These are phyloP conservation scores for Penicillium riverlandense DNA, from an alignment of 495 filamentous ascomycete species.

Conservation along the genomic window DNA sequence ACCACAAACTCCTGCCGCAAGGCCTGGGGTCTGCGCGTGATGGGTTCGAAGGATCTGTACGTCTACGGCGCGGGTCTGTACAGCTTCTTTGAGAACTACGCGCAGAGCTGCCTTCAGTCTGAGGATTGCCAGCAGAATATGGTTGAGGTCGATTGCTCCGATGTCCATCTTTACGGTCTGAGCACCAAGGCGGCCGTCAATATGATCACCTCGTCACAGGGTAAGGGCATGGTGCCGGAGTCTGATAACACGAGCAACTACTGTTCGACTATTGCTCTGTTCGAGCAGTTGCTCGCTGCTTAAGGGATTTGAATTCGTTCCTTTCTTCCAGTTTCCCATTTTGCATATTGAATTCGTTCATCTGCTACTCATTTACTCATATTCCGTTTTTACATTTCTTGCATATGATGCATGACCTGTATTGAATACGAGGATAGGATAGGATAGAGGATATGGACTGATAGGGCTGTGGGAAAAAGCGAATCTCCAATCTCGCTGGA, in stretches of 20 bases:
- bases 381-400: too few species aligned
- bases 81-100: slow-evolving; percentile 85
- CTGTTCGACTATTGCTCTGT: slow-evolving; percentile 67
- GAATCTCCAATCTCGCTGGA: too few species aligned
- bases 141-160: slow-evolving; percentile 69
- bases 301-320: background rate
- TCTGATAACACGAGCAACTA: slow-evolving; percentile 64
- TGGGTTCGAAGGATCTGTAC: slow-evolving; percentile 58
- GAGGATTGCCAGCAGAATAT: slow-evolving; percentile 84
- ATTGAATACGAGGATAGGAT: too few species aligned
- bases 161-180: slow-evolving; percentile 67
- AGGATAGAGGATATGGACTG: too few species aligned
- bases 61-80: slow-evolving; percentile 78
- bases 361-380: too few species aligned
- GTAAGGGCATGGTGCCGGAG: slow-evolving; percentile 47
- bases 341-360: background rate
- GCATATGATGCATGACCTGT: too few species aligned
- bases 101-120: slow-evolving; percentile 63
- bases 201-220: slow-evolving; percentile 62
- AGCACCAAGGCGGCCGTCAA: slow-evolving; percentile 83
- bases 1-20: slow-evolving; percentile 64
- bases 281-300: slow-evolving; percentile 27
- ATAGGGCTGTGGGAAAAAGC: too few species aligned
- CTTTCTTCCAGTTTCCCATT: background rate
- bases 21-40: slow-evolving; percentile 76